Evolutionary conservation across 495 filamentous ascomycete genomes (phyloP), one percentile per base, ranked within the genome.

Genomic region (Hypoxylon fragiforme): DNA sequence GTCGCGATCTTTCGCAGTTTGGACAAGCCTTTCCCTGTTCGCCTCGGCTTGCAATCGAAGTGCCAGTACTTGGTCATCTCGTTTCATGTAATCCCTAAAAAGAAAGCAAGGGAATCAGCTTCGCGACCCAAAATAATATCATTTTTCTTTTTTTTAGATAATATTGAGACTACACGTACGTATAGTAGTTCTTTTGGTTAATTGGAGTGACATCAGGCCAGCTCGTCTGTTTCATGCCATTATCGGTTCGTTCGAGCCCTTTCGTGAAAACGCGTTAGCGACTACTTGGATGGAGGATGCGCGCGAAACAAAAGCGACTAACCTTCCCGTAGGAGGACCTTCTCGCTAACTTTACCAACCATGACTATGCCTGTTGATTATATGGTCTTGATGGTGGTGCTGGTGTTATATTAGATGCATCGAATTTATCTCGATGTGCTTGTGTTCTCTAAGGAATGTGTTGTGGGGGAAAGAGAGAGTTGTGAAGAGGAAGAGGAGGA

Each of bases 151-250:
- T n/a, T n/a, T n/a, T n/a, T n/a, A n/a, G n/a, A n/a, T n/a, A n/a
- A n/a, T n/a, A n/a, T n/a, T n/a, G 13, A 3, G 15, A 45, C 44
- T 15, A 78, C 90, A 47, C 90, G 46, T 79, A 96, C 90, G 94
- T 98, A 64, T 98, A 98, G 72, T 98, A 98, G 71, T 98, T 98
- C 73, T 98, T 98, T 66, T 98, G 94, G 66, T 98, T 98, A 69
- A 98, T 98, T 64, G 91, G 86, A 12, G 79, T 78, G 34, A 96
- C 83, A 60, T 91, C 86, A 14, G 94, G 95, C 94, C 94, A 98
- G 71, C 80, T 92, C 18, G 91, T 91, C 43, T 90, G 82, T 65
- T 91, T 91, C 82, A 98, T 91, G 67, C 92, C 91, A 79, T 98
- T 98, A 75, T 98, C 94, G 30, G 95, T 97, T 58, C 92, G 79